Percentiles rank a stretch among this genome's conserved stretches.
Evolutionary conservation across 805 yeast species (phyloP).

Genomic region (Nakazawaea laoshanensis): DNA sequence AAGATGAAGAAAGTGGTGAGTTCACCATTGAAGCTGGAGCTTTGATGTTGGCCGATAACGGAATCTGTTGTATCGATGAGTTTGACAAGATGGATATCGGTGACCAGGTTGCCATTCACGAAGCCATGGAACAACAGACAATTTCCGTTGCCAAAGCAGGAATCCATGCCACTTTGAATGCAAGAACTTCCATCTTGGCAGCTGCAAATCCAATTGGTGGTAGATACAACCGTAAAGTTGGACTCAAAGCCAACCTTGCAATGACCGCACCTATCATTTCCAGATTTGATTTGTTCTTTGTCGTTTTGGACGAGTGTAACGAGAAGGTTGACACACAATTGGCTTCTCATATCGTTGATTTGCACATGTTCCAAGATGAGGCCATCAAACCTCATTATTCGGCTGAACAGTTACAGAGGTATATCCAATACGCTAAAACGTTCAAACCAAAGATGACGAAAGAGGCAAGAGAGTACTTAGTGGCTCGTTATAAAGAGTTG

Average conservation of each 20-base stretch:
- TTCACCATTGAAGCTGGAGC: conserved; percentile 99
- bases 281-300: conserved; percentile 91
- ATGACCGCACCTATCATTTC: conserved; percentile 99
- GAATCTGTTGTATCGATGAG: conserved; percentile 97
- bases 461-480: conserved; percentile 71
- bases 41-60: conserved; percentile 95
- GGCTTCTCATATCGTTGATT: conserved; percentile 86
- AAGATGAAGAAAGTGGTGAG: conserved; percentile 95
- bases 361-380: conserved; percentile 84
- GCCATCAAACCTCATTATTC: conserved; percentile 87
- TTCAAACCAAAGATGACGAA: conserved; percentile 84
- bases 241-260: conserved; percentile 77
- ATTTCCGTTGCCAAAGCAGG: conserved; percentile 98
- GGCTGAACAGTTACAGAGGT: conserved; percentile 81
- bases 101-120: conserved; percentile 98
- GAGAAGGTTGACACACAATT: conserved; percentile 83
- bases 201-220: conserved; percentile 99
- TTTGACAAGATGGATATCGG: conserved; percentile 94
- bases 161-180: conserved; percentile 94
- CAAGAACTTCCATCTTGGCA: conserved; percentile 91
- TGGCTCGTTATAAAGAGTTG: conserved; percentile 73
- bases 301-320: conserved; percentile 89
- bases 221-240: conserved; percentile 79
- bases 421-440: conserved; percentile 86
- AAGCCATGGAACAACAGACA: conserved; percentile 99